Conservation (phyloP, 352 stramenopile species). For the Phytophthora colocasiae region DNA sequence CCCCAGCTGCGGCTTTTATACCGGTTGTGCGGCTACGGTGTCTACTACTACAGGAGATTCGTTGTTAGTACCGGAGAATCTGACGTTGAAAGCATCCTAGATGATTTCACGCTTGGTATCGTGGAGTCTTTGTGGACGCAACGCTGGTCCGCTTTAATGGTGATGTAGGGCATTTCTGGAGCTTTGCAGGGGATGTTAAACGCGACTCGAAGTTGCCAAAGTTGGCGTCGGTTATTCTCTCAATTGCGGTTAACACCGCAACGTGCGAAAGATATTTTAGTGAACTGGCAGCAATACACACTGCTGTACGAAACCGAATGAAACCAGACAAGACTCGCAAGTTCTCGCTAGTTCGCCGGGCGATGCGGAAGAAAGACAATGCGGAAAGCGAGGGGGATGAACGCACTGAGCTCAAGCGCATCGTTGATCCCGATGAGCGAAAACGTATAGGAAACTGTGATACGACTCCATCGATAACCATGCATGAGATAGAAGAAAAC, state of each 20-base stretch:
- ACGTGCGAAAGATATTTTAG: slow-evolving; percentile 22
- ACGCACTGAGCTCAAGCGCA: not conserved
- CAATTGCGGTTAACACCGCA: slow-evolving; percentile 17
- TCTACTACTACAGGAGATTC: slow-evolving; percentile 5
- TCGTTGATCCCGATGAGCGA: too few relatives aligned
- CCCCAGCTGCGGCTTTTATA: not conserved
- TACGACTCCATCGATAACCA: too few relatives aligned
- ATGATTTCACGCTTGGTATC: slow-evolving; percentile 10
- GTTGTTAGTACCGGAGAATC: not conserved
- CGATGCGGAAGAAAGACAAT: not conserved
- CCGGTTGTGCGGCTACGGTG: slow-evolving; percentile 1
- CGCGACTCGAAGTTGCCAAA: slow-evolving; percentile 6
- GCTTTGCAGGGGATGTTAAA: not conserved
- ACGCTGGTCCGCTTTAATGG: slow-evolving; percentile 5
- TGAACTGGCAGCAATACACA: slow-evolving; percentile 7
- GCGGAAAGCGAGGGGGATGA: not conserved
- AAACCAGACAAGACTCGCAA: slow-evolving; percentile 1
- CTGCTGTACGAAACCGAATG: not conserved
- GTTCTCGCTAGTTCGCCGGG: not conserved
- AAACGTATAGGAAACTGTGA: too few relatives aligned
- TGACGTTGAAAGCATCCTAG: not conserved
- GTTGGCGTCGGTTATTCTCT: slow-evolving; percentile 6
- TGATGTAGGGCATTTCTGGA: slow-evolving; percentile 8
- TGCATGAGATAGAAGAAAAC: too few relatives aligned
- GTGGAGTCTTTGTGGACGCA: not conserved